Percentiles rank a stretch among this genome's conserved stretches.
phyloP scores from a whole-genome alignment of 192 early-diverging fungal species.

The Umbelopsis vinacea region DNA sequence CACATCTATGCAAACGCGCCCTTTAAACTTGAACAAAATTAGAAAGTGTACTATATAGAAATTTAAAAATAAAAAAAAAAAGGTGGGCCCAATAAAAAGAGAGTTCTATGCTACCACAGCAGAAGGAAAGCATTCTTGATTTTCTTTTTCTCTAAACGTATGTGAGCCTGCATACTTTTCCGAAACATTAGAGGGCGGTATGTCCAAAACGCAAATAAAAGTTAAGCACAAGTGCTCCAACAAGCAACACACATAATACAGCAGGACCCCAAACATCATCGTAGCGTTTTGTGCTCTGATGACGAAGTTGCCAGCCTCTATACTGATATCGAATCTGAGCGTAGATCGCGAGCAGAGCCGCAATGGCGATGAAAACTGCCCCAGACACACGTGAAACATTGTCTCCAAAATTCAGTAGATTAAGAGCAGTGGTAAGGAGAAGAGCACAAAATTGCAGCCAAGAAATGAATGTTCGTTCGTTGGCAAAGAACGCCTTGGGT shows the following conservation, averaged over 20 bases:
- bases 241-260: conserved; percentile 67
- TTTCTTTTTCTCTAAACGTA: background rate
- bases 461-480: conserved; percentile 89
- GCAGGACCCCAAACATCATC: conserved; percentile 80
- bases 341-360: conserved; percentile 74
- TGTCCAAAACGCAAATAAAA: conserved; percentile 47
- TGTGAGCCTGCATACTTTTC: background rate
- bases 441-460: conserved; percentile 84
- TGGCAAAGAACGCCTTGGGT: conserved; percentile 93
- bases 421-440: conserved; percentile 67
- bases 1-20: no score
- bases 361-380: conserved; percentile 69
- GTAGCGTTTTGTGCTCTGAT: conserved; percentile 48
- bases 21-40: background rate
- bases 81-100: no score
- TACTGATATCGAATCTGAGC: conserved; percentile 78
- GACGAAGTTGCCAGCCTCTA: conserved; percentile 72
- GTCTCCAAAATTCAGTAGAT: conserved; percentile 84
- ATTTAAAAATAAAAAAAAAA: background rate
- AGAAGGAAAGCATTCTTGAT: background rate
- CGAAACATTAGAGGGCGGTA: background rate
- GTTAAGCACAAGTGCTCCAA: conserved; percentile 69
- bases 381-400: conserved; percentile 63
- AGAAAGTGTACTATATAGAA: background rate
- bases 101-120: no score